These are phyloP conservation scores for Hanseniaspora meyeri DNA, from an alignment of 805 yeast genomes.

Conservation along the genomic window DNA sequence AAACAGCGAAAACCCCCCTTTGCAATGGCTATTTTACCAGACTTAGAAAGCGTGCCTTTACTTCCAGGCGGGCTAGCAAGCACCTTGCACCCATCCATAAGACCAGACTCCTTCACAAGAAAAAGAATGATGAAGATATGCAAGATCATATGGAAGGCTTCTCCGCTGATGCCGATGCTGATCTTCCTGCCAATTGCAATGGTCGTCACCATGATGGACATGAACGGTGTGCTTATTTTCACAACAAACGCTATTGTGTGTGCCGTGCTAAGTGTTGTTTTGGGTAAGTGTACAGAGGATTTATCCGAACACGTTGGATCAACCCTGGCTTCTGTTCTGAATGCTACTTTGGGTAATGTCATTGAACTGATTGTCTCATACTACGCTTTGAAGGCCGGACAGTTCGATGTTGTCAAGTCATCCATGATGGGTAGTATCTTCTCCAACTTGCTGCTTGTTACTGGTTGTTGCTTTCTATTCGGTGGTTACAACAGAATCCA, in stretches of 20 bases:
- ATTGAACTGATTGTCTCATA: slow-evolving; percentile 91
- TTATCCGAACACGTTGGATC: slow-evolving; percentile 78
- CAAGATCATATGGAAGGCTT: slow-evolving; percentile 34
- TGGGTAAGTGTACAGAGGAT: slow-evolving; percentile 90
- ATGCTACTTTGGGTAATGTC: slow-evolving; percentile 96
- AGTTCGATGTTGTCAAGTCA: slow-evolving; percentile 89
- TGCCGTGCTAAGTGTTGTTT: slow-evolving; percentile 53
- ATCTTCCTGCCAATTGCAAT: slow-evolving; percentile 88
- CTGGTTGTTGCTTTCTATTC: slow-evolving; percentile 89
- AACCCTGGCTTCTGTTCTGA: slow-evolving; percentile 83
- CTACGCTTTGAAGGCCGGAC: slow-evolving; percentile 75
- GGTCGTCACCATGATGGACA: slow-evolving; percentile 39
- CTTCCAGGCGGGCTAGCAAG: slow-evolving; percentile 7
- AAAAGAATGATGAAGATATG: slow-evolving; percentile 21
- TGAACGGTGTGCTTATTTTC: slow-evolving; percentile 58
- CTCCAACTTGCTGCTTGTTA: slow-evolving; percentile 74
- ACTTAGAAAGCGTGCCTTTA: slow-evolving; percentile 5
- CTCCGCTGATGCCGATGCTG: slow-evolving; percentile 64
- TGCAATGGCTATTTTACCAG: background rate
- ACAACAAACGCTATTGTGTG: slow-evolving; percentile 84
- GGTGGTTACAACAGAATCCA: slow-evolving; percentile 83
- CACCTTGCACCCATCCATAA: slow-evolving; percentile 12
- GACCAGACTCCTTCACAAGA: slow-evolving; percentile 12
- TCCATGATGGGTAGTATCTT: slow-evolving; percentile 92
- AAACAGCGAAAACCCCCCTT: no score